Percentiles rank a stretch among this genome's conserved stretches.
Conservation (phyloP, 225 moss, liverwort and hornwort species). For the Antitrichia curtipendula region DNA sequence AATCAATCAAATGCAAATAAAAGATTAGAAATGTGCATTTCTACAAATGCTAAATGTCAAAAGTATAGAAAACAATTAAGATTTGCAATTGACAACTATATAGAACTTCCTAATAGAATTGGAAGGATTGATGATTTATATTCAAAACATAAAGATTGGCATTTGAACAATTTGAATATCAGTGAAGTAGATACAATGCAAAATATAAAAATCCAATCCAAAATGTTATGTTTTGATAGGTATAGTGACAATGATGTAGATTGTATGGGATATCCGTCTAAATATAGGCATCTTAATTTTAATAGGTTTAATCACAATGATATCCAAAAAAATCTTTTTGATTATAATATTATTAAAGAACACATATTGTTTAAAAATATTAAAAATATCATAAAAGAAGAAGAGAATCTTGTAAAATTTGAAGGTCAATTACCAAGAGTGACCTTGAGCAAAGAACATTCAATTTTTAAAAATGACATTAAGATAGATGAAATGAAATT, state of each 20-base stretch:
- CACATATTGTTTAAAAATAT: neutral
- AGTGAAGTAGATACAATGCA: neutral
- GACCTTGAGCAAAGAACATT: neutral
- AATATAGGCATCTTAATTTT: neutral
- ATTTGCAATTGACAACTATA: neutral
- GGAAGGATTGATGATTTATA: neutral
- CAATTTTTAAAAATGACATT: neutral
- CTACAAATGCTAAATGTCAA: neutral
- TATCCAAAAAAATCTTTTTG: neutral
- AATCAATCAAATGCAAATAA: neutral
- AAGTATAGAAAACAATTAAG: conserved; percentile 5
- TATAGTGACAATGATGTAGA: neutral
- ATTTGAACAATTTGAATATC: neutral
- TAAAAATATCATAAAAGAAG: neutral
- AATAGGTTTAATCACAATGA: neutral
- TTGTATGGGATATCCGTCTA: neutral
- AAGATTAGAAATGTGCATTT: neutral
- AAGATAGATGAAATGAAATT: neutral
- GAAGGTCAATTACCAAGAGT: neutral
- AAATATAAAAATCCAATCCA: neutral
- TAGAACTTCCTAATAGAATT: neutral
- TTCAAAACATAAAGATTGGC: neutral
- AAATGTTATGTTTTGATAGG: neutral
- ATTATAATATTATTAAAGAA: neutral
- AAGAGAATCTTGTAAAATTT: neutral